Evolutionary conservation across 139 green algal genomes (phyloP), one percentile per base, ranked within the genome.

Genomic region (Chlamydomonas incerta): DNA sequence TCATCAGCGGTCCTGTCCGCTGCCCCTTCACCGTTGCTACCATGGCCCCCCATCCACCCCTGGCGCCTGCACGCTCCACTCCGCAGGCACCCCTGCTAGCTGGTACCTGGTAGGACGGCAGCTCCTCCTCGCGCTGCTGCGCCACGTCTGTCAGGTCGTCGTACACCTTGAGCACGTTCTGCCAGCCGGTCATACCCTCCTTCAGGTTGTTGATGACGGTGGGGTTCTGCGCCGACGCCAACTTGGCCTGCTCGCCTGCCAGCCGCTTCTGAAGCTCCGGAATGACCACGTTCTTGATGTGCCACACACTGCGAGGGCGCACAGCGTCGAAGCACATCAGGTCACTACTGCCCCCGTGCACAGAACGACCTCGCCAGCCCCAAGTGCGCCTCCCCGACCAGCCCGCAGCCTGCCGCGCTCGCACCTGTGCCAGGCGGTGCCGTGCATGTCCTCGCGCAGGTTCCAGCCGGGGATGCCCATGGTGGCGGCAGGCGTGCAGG

Each of bases 361-460:
- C n/a, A n/a, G n/a, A n/a, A n/a, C n/a, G n/a, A n/a, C n/a, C n/a
- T n/a, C n/a, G n/a, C n/a, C n/a, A n/a, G n/a, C n/a, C n/a, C n/a
- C n/a, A n/a, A n/a, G n/a, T n/a, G n/a, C n/a, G n/a, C n/a, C n/a
- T n/a, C n/a, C n/a, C 41, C 41, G 41, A 50, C 6, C 41, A 50
- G 8, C 41, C 41, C 41, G 41, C 41, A 50, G 41, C 41, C 5
- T 50, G 41, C 41, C 41, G 41, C 41, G 41, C 41, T 50, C 41
- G 41, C 66, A 72, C 66, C 66, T 73, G 68, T 73, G 68, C 68
- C 68, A 73, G 17, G 68, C 68, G 24, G 68, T 73, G 34, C 68
- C 68, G 34, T 73, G 17, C 68, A 73, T 73, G 31, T 73, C 50
- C 34, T 73, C 33, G 4, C 37, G 35, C 31, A 73, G 35, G 68